Evolutionary conservation across 176 grass and related monocot species (phyloP).

Genomic region (Aechmea fasciata): DNA sequence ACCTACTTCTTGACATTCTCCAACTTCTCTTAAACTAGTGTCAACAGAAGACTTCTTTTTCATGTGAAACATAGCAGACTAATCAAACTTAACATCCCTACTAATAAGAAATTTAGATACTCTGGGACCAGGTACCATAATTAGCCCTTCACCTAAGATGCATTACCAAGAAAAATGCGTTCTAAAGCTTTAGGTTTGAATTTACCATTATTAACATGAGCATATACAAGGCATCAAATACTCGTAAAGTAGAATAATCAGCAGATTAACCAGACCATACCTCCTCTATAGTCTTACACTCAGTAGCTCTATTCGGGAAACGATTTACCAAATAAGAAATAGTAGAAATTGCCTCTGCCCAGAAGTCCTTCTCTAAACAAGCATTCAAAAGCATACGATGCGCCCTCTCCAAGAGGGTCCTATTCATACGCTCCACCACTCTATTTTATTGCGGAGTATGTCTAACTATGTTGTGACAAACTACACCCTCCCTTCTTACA

Average conservation of each 20-base stretch:
- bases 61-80: neutral
- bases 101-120: neutral
- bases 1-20: neutral
- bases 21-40: too few species aligned
- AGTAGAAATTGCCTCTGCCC: neutral
- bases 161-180: constrained; percentile 12
- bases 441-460: neutral
- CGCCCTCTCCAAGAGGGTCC: constrained; percentile 11
- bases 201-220: too few species aligned
- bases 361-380: neutral
- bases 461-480: neutral
- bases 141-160: neutral
- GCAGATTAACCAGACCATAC: neutral
- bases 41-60: too few species aligned
- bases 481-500: neutral
- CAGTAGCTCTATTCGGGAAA: neutral
- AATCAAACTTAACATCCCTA: neutral
- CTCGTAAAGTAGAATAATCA: too few species aligned
- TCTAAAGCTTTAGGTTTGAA: neutral
- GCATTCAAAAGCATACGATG: constrained; percentile 15
- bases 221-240: constrained; percentile 10
- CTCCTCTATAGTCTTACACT: constrained; percentile 6
- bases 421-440: constrained; percentile 17
- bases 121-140: neutral
- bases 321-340: too few species aligned